Evolutionary conservation across 345 rosid genomes (phyloP).

Genomic region (Salix udensis): DNA sequence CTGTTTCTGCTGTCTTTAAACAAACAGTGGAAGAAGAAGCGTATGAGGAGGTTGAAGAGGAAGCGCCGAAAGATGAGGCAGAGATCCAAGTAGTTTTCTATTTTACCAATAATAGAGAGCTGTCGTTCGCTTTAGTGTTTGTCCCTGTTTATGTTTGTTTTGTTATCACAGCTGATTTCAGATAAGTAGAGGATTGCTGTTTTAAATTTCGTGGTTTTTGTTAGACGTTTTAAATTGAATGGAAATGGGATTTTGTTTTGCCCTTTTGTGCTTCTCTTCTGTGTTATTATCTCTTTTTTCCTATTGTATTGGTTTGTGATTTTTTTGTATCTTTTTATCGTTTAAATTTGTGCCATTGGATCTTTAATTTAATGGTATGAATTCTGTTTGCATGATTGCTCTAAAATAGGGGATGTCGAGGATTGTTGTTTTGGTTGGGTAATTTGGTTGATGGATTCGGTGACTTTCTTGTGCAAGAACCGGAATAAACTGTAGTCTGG

Average conservation of each 20-base stretch:
- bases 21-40: slow-evolving; percentile 98
- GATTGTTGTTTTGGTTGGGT: background rate
- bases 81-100: slow-evolving; percentile 76
- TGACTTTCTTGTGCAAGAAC: too few relatives aligned
- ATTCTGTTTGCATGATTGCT: background rate
- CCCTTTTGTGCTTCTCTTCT: background rate
- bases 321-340: background rate
- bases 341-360: background rate
- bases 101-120: background rate
- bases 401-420: background rate
- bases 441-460: too few relatives aligned
- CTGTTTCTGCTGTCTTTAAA: slow-evolving; percentile 6
- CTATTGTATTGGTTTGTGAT: background rate
- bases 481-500: too few relatives aligned
- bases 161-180: background rate
- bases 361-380: background rate
- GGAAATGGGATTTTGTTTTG: slow-evolving; percentile 8
- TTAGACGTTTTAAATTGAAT: background rate
- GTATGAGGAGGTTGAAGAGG: slow-evolving; percentile 99
- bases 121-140: background rate
- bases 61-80: slow-evolving; percentile 99
- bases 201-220: background rate
- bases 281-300: background rate
- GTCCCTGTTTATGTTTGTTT: background rate
- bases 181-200: background rate